A percentile compares a stretch with the other conserved stretches of the same genome.
Conservation (phyloP, 2,329 filamentous ascomycete species). For the Trichophyton rubrum region DNA sequence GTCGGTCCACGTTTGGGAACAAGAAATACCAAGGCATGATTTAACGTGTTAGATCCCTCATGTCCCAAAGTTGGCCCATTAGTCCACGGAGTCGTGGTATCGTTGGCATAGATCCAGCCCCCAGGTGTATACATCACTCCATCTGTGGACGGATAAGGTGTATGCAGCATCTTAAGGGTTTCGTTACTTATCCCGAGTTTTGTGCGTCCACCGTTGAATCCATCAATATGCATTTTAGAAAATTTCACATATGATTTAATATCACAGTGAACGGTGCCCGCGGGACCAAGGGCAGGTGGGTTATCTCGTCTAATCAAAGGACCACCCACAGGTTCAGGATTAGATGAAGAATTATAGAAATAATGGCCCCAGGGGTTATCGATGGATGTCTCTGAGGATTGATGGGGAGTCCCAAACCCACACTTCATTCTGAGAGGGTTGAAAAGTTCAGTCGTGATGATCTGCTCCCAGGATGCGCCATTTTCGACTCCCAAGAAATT, state of each 20-base stretch:
- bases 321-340: slow-evolving; percentile 6
- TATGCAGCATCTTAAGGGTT: slow-evolving; percentile 9
- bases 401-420: slow-evolving; percentile 7
- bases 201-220: slow-evolving; percentile 6
- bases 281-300: slow-evolving; percentile 6
- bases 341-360: not conserved
- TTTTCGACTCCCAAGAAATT: slow-evolving; percentile 3
- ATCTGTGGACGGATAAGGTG: not conserved
- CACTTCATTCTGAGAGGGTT: slow-evolving; percentile 7
- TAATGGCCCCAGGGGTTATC: slow-evolving; percentile 10
- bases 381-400: slow-evolving; percentile 7
- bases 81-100: slow-evolving; percentile 4
- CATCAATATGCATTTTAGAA: slow-evolving; percentile 6
- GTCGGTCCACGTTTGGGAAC: not conserved
- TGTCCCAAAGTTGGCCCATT: slow-evolving; percentile 7
- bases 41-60: slow-evolving; percentile 2
- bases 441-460: slow-evolving; percentile 2
- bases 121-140: slow-evolving; percentile 6
- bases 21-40: not conserved
- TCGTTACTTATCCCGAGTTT: slow-evolving; percentile 2
- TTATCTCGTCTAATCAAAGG: slow-evolving; percentile 7
- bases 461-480: slow-evolving; percentile 6
- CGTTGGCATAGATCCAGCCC: slow-evolving; percentile 7
- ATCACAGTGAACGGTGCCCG: slow-evolving; percentile 7
- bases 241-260: slow-evolving; percentile 6